Base-by-base conservation (phyloP, 208 protist genomes). In the Trypanosoma vivax region DNA sequence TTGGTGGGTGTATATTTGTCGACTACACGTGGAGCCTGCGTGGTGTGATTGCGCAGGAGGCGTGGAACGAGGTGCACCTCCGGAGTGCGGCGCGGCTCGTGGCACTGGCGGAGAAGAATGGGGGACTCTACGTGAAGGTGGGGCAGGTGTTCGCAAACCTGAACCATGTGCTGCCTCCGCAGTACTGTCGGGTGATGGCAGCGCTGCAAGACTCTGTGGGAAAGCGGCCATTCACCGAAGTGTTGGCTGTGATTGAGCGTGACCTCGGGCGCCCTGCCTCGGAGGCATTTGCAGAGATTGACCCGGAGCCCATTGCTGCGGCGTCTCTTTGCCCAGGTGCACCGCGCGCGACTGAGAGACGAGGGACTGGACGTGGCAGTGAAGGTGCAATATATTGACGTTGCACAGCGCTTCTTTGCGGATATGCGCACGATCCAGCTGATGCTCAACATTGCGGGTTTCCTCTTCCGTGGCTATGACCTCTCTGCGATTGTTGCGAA, bases 111-210 rank as follows among this genome's bases (percentile, higher is more conserved):
- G 81, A 95, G 64, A 72, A 60, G 0, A 95, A 95, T 65, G 89
- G 89, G 29, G 94, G 93, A 2, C 80, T 98, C 5, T 98, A 96
- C 73, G 88, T 97, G 3, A 97, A 98, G 67, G 83, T 88, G 5
- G 96, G 91, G 7, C 96, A 98, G 50, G 87, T 95, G 29, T 83
- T 97, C 29, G 83, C 94, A 3, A 94, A 95, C 41, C 79, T 97
- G 71, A 90, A 90, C 51, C 88, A 97, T 47, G 75, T 96, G 19
- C 48, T 97, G 7, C 96, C 96, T 2, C 48, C 60, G 5, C 82
- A 97, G 68, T 97, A 92, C 74, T 89, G 79, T 54, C 61, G 37
- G 19, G 79, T 69, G 21, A 89, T 90, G 83, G 63, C 76, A 6
- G 73, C 75, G 31, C 71, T 94, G 70, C 87, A 94, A 69, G 75